Percentiles rank a stretch among this genome's conserved stretches.
Conservation (phyloP, 2,329 filamentous ascomycete species). For the Xylariaceae sp. region DNA sequence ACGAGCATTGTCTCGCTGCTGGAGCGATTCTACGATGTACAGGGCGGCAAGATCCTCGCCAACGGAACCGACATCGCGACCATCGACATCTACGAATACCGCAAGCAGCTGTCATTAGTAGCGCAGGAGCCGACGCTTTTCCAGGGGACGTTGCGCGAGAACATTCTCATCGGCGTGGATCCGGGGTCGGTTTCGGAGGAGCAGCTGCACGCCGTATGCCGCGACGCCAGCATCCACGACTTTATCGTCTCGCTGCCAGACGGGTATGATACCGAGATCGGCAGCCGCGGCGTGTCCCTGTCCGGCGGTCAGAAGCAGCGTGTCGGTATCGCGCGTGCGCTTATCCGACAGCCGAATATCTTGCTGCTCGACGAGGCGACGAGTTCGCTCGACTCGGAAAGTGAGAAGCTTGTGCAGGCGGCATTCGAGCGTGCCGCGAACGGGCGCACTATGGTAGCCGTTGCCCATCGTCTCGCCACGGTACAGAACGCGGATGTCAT, state of each 20-base stretch:
- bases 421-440: constrained; percentile 60
- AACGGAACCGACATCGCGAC: constrained; percentile 55
- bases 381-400: constrained; percentile 58
- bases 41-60: constrained; percentile 58
- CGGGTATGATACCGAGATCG: constrained; percentile 62
- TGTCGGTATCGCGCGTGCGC: constrained; percentile 62
- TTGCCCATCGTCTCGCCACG: constrained; percentile 71
- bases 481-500: constrained; percentile 77
- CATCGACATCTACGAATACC: constrained; percentile 57
- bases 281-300: constrained; percentile 59
- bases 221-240: constrained; percentile 62
- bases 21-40: constrained; percentile 65
- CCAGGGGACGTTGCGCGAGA: constrained; percentile 56
- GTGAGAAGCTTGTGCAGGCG: constrained; percentile 52
- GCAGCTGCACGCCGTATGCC: constrained; percentile 47
- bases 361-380: constrained; percentile 70
- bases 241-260: constrained; percentile 63
- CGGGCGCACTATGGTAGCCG: constrained; percentile 63
- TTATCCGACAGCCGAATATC: constrained; percentile 59
- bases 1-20: constrained; percentile 62
- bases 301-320: constrained; percentile 71
- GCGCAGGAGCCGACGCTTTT: constrained; percentile 71
- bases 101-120: constrained; percentile 61
- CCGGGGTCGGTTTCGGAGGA: constrained; percentile 47
- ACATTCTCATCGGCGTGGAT: constrained; percentile 60